phyloP scores from a whole-genome alignment of 257 asterid species.

The Nicotiana attenuata region DNA sequence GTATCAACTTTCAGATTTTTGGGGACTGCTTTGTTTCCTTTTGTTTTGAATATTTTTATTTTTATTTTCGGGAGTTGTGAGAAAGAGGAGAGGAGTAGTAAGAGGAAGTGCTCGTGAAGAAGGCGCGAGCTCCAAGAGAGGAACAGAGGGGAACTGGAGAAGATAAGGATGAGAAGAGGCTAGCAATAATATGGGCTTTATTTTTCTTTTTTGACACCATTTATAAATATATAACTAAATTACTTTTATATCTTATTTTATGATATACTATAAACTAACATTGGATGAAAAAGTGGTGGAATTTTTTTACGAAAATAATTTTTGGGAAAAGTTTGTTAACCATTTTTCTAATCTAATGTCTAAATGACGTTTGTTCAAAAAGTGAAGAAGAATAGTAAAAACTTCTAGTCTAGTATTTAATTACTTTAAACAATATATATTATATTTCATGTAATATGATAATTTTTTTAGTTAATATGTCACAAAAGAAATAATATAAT shows the following conservation, averaged over 20 bases:
- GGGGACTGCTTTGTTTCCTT: background rate
- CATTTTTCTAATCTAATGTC: background rate
- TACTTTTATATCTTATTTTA: background rate
- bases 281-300: background rate
- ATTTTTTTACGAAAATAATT: background rate
- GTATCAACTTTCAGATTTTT: constrained; percentile 30
- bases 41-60: background rate
- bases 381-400: background rate
- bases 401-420: too few species aligned
- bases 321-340: background rate
- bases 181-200: constrained; percentile 20
- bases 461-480: too few species aligned
- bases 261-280: background rate
- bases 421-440: too few species aligned
- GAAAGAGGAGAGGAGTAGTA: constrained; percentile 11
- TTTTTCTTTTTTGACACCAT: background rate
- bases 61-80: constrained; percentile 8
- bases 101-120: constrained; percentile 36
- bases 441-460: too few species aligned
- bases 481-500: too few species aligned
- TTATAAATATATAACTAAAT: too few species aligned
- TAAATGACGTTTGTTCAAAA: background rate
- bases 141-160: constrained; percentile 38
- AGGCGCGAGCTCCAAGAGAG: constrained; percentile 78
- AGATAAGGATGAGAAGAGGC: constrained; percentile 45